Evolutionary conservation across 2,329 filamentous ascomycete genomes (phyloP), one percentile per base, ranked within the genome.

Genomic region (Ophiosphaerella herpotricha): DNA sequence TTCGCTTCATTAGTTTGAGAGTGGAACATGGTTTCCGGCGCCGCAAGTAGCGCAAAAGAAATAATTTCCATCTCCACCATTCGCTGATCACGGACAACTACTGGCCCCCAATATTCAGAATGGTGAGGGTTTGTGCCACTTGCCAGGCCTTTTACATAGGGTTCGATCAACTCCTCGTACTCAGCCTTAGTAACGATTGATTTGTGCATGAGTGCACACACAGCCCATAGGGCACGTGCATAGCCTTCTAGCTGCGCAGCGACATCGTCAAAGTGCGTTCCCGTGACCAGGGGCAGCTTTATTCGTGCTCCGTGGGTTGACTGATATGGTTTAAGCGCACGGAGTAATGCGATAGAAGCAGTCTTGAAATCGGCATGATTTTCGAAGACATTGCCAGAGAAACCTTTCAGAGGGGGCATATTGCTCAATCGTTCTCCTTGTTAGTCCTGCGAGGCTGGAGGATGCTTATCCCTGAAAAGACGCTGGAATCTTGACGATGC

Each of bases 41-140:
- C 75, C 2, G 70, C 62, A 0, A 82, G 67, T 1, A 83, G 64
- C 0, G 78, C 78, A 57, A 77, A 80, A 0, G 78, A 74, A 3
- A 82, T 72, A 23, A 78, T 77, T 56, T 82, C 80, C 35, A 78
- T 75, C 54, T 83, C 80, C 0, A 82, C 80, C 80, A 82, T 83
- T 2, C 79, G 64, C 55, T 83, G 80, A 41, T 82, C 79, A 16
- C 71, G 70, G 4, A 79, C 60, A 0, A 69, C 64, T 2, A 82
- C 72, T 1, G 70, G 61, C 0, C 79, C 80, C 80, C 80, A 82
- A 52, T 80, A 82, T 21, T 75, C 72, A 0, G 54, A 31, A 39
- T 71, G 67, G 0, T 46, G 11, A 11, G 72, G 71, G 41, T 75
- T 58, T 2, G 68, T 71, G 5, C 72, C 72, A 31, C 70, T 70